These are phyloP conservation scores for Peniophora sp. DNA, from an alignment of 1,284 basidiomycete species.

Conservation along the genomic window DNA sequence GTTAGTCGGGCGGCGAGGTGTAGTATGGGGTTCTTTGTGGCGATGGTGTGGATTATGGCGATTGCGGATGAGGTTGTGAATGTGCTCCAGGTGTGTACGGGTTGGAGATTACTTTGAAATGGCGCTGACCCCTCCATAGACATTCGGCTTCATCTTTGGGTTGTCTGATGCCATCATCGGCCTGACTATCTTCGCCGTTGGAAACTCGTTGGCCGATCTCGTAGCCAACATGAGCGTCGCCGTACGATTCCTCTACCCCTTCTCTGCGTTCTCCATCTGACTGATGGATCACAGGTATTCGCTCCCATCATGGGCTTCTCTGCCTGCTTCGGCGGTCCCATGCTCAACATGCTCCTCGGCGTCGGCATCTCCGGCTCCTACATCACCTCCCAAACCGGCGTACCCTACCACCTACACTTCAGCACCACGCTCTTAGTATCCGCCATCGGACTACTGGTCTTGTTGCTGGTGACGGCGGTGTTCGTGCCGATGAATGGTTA, in stretches of 20 bases:
- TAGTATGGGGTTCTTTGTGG: conserved; percentile 81
- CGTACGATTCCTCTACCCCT: conserved; percentile 29
- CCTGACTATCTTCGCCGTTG: conserved; percentile 91
- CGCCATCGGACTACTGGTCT: conserved; percentile 64
- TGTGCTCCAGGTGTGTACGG: conserved; percentile 74
- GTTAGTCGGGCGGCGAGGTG: conserved; percentile 68
- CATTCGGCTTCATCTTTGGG: conserved; percentile 89
- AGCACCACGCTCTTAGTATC: conserved; percentile 82
- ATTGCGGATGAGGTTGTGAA: conserved; percentile 92
- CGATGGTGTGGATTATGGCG: conserved; percentile 92
- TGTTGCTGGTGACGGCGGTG: conserved; percentile 74
- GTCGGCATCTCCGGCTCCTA: conserved; percentile 76
- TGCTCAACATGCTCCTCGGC: conserved; percentile 95
- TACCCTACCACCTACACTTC: conserved; percentile 69
- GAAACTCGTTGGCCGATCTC: conserved; percentile 93
- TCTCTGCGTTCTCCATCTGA: neutral
- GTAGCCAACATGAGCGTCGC: conserved; percentile 96
- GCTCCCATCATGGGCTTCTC: conserved; percentile 88
- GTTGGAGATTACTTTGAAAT: no score
- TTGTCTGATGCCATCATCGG: conserved; percentile 97
- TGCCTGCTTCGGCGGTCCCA: conserved; percentile 89
- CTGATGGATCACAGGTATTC: conserved; percentile 43
- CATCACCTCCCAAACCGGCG: conserved; percentile 51
- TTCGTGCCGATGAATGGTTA: conserved; percentile 84
- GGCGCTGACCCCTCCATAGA: conserved; percentile 35